These are phyloP conservation scores for Pythium pyrilobum DNA, from an alignment of 352 stramenopile species.

Conservation along the genomic window DNA sequence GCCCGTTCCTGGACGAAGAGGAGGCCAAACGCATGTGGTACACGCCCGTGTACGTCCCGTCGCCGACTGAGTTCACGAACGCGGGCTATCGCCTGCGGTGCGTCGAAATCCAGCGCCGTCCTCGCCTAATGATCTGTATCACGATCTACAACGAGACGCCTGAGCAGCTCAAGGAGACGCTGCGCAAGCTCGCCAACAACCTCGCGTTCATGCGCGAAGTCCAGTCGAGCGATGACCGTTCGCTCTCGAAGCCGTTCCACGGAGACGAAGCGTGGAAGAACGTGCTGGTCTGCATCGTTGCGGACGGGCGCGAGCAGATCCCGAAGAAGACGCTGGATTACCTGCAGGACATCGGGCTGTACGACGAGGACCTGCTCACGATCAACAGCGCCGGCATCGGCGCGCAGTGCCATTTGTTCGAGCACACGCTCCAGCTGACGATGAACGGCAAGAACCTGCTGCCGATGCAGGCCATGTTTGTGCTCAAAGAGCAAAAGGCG, in stretches of 20 bases:
- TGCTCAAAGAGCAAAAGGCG: conserved; percentile 75
- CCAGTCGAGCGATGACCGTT: conserved; percentile 24
- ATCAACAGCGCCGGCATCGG: conserved; percentile 83
- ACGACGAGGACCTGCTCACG: conserved; percentile 80
- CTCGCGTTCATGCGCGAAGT: conserved; percentile 63
- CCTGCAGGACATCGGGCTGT: conserved; percentile 61
- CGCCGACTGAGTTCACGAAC: conserved; percentile 72
- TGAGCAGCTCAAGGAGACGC: conserved; percentile 58
- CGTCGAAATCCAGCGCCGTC: conserved; percentile 65
- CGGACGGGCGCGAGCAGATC: conserved; percentile 69
- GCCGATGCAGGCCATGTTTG: conserved; percentile 75
- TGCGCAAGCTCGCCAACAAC: conserved; percentile 83
- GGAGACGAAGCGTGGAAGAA: conserved; percentile 79
- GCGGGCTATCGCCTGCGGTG: conserved; percentile 70
- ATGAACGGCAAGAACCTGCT: conserved; percentile 65
- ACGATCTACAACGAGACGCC: conserved; percentile 84
- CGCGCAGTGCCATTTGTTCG: conserved; percentile 79
- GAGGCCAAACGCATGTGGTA: conserved; percentile 78
- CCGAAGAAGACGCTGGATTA: conserved; percentile 82
- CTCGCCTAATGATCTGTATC: conserved; percentile 80
- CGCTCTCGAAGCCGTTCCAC: conserved; percentile 37
- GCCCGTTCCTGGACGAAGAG: conserved; percentile 63
- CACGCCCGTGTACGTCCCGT: conserved; percentile 61
- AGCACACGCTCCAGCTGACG: conserved; percentile 75
- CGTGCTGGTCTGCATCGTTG: conserved; percentile 74